Base-by-base conservation (phyloP, 2,329 filamentous ascomycete genomes). In the Fusarium sp. region DNA sequence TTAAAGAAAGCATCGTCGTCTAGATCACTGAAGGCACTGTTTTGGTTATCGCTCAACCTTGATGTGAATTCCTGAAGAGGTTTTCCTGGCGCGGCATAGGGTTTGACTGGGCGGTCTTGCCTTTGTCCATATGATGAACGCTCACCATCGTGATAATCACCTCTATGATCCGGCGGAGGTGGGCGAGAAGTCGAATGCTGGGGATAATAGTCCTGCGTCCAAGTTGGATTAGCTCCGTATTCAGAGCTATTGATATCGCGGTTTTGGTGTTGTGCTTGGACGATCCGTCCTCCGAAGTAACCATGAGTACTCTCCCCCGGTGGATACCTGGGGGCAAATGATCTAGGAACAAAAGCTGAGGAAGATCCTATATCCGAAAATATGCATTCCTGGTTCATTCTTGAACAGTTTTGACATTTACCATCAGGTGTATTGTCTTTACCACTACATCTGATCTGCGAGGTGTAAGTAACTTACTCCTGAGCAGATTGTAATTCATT, bases 1-100 rank as follows among this genome's bases (percentile, higher is more conserved):
- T n/a, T n/a, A n/a, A n/a, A n/a, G n/a, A n/a, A n/a, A 13, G 85
- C 84, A 70, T 89, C 87, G 63, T 85, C 82, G 54, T 81, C 83
- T 28, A 84, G 77, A 45, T 84, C 87, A 20, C 0, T 0, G 18
- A 11, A 12, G 11, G 0, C 7, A 39, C 20, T 0, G 22, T 75
- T 85, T 72, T 85, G 86, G 69, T 86, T 88, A 68, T 86, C 81
- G 70, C 85, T 87, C 42, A 84, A 78, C 24, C 81, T 84, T 7
- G 84, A 85, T 1, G 4, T 41, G 0, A 15, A 9, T 6, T 13
- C 20, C 3, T n/a, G 39, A 14, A n/a, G 22, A 39, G 8, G 22
- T 20, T 11, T 22, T 7, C 14, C 22, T 7, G 1, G 13, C 7
- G n/a, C n/a, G n/a, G n/a, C n/a, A n/a, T n/a, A n/a, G n/a, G n/a